A percentile compares a stretch with the other conserved stretches of the same genome.
These are phyloP conservation scores for Fusarium chaquense DNA, from an alignment of 2,329 filamentous ascomycete species.

Conservation along the genomic window DNA sequence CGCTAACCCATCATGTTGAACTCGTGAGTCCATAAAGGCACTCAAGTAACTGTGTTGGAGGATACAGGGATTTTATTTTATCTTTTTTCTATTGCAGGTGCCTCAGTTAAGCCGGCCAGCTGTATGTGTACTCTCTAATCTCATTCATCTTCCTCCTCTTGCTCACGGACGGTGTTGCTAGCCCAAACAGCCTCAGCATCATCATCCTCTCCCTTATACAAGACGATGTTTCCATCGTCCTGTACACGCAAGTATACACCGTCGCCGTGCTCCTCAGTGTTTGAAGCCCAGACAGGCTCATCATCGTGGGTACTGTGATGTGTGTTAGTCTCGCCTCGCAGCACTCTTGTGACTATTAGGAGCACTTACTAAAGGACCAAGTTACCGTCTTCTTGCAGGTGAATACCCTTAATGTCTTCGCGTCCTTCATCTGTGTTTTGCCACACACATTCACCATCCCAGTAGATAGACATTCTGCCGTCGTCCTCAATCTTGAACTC, in stretches of 20 bases:
- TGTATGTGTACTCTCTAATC: not conserved
- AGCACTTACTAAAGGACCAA: slow-evolving; percentile 50
- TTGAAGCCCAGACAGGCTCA: slow-evolving; percentile 45
- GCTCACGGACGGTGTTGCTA: slow-evolving; percentile 40
- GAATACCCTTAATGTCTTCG: slow-evolving; percentile 47
- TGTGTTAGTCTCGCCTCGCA: not conserved
- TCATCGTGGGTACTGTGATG: slow-evolving; percentile 29
- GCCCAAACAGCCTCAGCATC: slow-evolving; percentile 48
- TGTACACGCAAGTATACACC: slow-evolving; percentile 48
- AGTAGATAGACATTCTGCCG: slow-evolving; percentile 50
- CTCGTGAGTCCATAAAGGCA: not conserved
- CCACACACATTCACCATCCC: slow-evolving; percentile 47
- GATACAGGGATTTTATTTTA: no score
- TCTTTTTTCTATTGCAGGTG: not conserved
- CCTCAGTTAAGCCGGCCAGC: no score
- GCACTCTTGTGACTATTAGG: accelerated
- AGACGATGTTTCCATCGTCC: slow-evolving; percentile 51
- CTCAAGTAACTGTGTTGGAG: not conserved
- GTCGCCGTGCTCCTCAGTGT: slow-evolving; percentile 40
- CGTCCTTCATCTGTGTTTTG: slow-evolving; percentile 49
- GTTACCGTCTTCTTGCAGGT: slow-evolving; percentile 51
- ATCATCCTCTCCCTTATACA: slow-evolving; percentile 47
- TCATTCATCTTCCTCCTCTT: not conserved
- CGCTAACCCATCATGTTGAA: not conserved
- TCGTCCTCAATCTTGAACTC: slow-evolving; percentile 52